Conservation (phyloP, 2,329 filamentous ascomycete genomes). For the Fusarium sp. region DNA sequence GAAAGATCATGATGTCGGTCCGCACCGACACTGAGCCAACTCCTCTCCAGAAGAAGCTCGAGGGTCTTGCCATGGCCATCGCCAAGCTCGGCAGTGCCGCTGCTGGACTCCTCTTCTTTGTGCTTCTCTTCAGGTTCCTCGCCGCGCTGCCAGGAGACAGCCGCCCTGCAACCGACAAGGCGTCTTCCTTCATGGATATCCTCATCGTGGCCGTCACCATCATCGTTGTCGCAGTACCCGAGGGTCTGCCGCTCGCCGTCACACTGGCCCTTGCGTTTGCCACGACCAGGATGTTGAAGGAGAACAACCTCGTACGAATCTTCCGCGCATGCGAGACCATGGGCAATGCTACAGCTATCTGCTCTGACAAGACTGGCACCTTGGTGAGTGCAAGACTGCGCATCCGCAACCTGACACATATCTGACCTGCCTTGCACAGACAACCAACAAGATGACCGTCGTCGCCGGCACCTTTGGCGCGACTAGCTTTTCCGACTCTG, state of each 20-base stretch:
- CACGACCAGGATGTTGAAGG: conserved; percentile 77
- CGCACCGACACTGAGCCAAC: conserved; percentile 79
- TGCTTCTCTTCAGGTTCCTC: conserved; percentile 86
- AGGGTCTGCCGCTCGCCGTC: conserved; percentile 80
- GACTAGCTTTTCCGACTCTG: conserved; percentile 52
- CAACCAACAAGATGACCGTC: conserved; percentile 73
- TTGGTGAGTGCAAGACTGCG: conserved; percentile 44
- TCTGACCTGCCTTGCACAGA: neutral
- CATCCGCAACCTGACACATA: no score
- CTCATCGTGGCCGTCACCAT: conserved; percentile 82
- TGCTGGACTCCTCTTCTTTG: conserved; percentile 81
- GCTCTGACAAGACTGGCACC: conserved; percentile 74
- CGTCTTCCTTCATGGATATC: conserved; percentile 78
- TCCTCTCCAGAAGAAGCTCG: conserved; percentile 79
- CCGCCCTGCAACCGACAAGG: conserved; percentile 73
- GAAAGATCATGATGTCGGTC: conserved; percentile 77
- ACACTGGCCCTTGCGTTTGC: conserved; percentile 80
- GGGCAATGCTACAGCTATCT: conserved; percentile 78
- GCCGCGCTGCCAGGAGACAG: conserved; percentile 66
- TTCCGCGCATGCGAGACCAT: conserved; percentile 82
- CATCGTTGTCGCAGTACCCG: conserved; percentile 81
- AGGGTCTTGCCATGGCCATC: conserved; percentile 78
- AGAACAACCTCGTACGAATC: conserved; percentile 80
- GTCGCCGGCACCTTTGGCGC: conserved; percentile 66
- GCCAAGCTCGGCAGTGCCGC: conserved; percentile 80